phyloP scores from a whole-genome alignment of 768 basidiomycete species.

The Mycena maculata region DNA sequence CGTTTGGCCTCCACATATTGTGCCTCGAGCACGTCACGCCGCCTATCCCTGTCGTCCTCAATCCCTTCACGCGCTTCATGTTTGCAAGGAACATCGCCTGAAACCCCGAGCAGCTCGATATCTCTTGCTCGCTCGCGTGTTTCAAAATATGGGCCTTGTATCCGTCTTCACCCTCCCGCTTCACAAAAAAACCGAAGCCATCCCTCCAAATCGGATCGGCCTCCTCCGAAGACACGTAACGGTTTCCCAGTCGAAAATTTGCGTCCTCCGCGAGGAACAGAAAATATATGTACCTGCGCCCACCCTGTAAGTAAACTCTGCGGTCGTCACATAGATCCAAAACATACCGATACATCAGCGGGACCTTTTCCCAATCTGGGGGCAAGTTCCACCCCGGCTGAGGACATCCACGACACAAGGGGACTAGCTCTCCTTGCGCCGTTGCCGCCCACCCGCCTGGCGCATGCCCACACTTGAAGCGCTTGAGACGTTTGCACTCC shows the following conservation, averaged over 20 bases:
- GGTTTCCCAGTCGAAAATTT: not conserved
- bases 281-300: conserved; percentile 1
- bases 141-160: not conserved
- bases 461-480: not conserved
- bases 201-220: not conserved
- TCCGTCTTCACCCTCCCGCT: not conserved
- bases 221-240: too few relatives aligned
- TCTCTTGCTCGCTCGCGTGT: not conserved
- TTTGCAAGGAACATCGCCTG: not conserved
- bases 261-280: not conserved
- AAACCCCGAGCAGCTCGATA: not conserved
- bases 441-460: not conserved
- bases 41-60: not conserved
- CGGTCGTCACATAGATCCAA: not conserved
- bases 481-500: not conserved
- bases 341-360: not conserved
- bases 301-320: too few relatives aligned
- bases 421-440: not conserved
- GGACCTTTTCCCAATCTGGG: not conserved
- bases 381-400: not conserved
- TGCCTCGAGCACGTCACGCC: not conserved
- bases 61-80: not conserved
- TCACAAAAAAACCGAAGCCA: not conserved
- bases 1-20: not conserved
- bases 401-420: not conserved